A percentile compares a stretch with the other conserved stretches of the same genome.
Evolutionary conservation across 2,329 filamentous ascomycete genomes (phyloP).

Genomic region (Fusarium piperis): DNA sequence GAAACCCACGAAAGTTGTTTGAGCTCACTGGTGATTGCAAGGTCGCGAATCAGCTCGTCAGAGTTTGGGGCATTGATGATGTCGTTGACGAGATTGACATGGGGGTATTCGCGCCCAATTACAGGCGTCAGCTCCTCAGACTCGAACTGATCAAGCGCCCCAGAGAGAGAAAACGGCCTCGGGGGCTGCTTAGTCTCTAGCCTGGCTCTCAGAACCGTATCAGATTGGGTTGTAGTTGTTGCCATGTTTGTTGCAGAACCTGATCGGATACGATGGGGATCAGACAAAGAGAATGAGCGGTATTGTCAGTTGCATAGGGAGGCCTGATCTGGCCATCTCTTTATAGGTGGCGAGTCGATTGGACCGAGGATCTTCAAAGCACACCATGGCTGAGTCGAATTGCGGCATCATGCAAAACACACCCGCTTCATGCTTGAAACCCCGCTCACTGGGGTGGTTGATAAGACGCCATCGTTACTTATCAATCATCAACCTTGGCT

Average conservation of each 20-base stretch:
- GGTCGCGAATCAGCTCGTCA: slow-evolving; percentile 66
- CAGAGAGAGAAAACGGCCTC: neutral
- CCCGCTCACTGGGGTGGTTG: neutral
- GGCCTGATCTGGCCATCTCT: neutral
- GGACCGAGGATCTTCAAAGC: neutral
- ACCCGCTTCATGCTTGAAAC: neutral
- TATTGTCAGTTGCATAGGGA: neutral
- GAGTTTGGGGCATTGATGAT: slow-evolving; percentile 57
- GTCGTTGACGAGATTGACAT: slow-evolving; percentile 59
- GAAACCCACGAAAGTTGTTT: too few species aligned
- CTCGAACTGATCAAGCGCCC: slow-evolving; percentile 41
- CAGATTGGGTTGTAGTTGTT: neutral
- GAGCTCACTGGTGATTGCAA: slow-evolving; percentile 66
- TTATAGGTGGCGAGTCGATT: neutral
- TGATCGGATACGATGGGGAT: neutral
- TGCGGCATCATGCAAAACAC: neutral
- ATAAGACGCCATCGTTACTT: neutral
- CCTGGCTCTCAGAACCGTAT: neutral
- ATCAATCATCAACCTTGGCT: neutral
- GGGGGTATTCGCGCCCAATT: slow-evolving; percentile 64
- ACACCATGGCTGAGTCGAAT: neutral
- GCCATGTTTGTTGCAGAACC: neutral
- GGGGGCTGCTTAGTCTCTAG: slow-evolving; percentile 5
- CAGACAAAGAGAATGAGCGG: too few species aligned
- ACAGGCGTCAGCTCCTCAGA: slow-evolving; percentile 51